Conservation (phyloP, 768 basidiomycete species). For the Leccinum subtestaceum region DNA sequence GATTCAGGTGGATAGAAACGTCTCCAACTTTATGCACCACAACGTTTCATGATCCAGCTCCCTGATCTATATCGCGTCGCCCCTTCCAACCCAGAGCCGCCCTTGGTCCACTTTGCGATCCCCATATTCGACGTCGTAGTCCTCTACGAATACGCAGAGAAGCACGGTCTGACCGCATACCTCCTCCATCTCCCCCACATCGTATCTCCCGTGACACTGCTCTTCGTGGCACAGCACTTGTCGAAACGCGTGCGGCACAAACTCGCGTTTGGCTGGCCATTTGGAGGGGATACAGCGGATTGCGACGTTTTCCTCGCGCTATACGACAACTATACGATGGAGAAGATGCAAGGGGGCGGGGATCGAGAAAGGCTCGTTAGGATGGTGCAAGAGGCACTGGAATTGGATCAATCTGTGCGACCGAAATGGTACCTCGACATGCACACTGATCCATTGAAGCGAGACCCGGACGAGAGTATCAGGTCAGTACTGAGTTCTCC, state of each 20-base stretch:
- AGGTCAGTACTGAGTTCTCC: not conserved
- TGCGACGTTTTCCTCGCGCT: not conserved
- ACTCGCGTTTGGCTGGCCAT: not conserved
- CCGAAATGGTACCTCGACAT: not conserved
- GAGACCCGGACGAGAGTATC: not conserved
- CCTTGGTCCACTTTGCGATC: conserved; percentile 1
- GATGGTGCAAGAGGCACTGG: not conserved
- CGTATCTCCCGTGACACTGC: not conserved
- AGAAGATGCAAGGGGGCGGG: not conserved
- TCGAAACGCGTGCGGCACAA: not conserved
- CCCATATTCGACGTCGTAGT: not conserved
- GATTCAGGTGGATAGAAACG: not conserved
- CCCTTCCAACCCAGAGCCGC: not conserved
- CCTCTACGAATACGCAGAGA: not conserved
- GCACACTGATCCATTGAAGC: not conserved
- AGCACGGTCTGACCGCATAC: not conserved
- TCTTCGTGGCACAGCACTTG: not conserved
- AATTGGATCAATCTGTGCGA: not conserved
- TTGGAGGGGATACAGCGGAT: not conserved
- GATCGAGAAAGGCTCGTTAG: not conserved
- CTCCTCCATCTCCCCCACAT: not conserved
- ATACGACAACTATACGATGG: not conserved
- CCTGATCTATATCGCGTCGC: not conserved
- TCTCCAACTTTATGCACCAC: not conserved
- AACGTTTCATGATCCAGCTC: not conserved